Evolutionary conservation across 1,284 basidiomycete species (phyloP).

Genomic region (Sanghuangporus baumii): DNA sequence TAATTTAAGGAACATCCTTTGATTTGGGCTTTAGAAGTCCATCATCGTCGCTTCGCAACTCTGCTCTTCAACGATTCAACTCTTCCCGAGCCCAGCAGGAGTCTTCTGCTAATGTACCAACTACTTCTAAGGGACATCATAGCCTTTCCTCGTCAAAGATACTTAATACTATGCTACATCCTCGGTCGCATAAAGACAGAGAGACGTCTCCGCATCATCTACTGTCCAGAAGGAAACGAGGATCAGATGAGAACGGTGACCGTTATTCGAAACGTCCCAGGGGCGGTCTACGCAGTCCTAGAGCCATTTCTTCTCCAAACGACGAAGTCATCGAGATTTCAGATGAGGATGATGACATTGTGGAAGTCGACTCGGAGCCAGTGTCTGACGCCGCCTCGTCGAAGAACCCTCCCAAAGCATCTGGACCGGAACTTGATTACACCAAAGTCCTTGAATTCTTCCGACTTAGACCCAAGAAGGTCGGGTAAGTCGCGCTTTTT

Average conservation of each 20-base stretch:
- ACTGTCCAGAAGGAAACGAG: constrained; percentile 21
- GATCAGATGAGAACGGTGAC: neutral
- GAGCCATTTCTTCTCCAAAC: constrained; percentile 16
- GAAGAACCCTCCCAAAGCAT: constrained; percentile 4
- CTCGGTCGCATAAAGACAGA: constrained; percentile 1
- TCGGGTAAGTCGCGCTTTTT: constrained; percentile 39
- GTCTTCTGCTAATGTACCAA: constrained; percentile 8
- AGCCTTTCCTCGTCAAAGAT: constrained; percentile 6
- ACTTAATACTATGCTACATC: constrained; percentile 13
- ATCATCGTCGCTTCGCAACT: constrained; percentile 3
- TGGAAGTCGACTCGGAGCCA: constrained; percentile 9
- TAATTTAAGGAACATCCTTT: neutral
- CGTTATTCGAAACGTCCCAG: constrained; percentile 27
- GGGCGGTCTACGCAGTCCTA: constrained; percentile 9
- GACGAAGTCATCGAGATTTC: constrained; percentile 35
- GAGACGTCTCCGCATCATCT: neutral
- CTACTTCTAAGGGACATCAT: neutral
- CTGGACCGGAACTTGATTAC: constrained; percentile 24
- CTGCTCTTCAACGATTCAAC: neutral
- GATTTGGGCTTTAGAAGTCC: neutral
- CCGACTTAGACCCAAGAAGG: constrained; percentile 38
- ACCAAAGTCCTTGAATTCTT: constrained; percentile 41
- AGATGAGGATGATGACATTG: constrained; percentile 31
- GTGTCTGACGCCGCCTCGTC: neutral
- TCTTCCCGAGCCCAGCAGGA: constrained; percentile 18